Base-by-base conservation (phyloP, 2,329 filamentous ascomycete genomes). In the Clonostachys sp. region DNA sequence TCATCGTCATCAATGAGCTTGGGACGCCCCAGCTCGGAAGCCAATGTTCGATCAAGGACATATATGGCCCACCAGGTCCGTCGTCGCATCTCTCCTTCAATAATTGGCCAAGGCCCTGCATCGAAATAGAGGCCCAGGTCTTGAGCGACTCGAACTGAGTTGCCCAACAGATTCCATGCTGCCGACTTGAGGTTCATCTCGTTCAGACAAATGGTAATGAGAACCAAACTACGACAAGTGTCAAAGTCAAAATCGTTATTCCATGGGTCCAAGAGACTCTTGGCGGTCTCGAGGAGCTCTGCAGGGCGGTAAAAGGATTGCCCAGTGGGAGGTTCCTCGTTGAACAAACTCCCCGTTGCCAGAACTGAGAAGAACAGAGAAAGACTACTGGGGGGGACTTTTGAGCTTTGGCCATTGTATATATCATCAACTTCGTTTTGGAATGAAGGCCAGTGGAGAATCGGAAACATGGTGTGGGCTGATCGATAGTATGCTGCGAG, bases 31-130 rank as follows among this genome's bases (percentile, higher is more conserved):
- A 91, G 75, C 61, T 96, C 91, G 12, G 95, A 73, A 0, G 90
- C 84, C 44, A 95, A 71, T 24, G 88, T 78, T 52, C 91, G 83
- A 68, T 99, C 94, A 70, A 91, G 83, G 41, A 90, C 82, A 66
- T 97, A 97, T 48, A 96, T 81, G 13, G 89, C 83, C 91, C 94
- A 99, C 92, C 92, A 99, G 3, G 94, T 81, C 47, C 91, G 79
- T 51, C 88, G 83, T 47, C 91, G 83, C 82, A 92, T 91, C 65
- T 97, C 92, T 12, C 81, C 81, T 57, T 96, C 91, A 13, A 95
- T 73, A 2, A 83, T 75, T 3, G 87, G 78, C 77, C 86, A 90
- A 1, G 84, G 77, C 1, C 85, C 86, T 2, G 81, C 80, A 57
- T 95, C 89, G 7, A 80, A 72, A 58, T 96, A 86, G 10, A 97